Evolutionary conservation across 1,139 yeast species (phyloP).

Genomic region (Blastobotrys malaysiensis): DNA sequence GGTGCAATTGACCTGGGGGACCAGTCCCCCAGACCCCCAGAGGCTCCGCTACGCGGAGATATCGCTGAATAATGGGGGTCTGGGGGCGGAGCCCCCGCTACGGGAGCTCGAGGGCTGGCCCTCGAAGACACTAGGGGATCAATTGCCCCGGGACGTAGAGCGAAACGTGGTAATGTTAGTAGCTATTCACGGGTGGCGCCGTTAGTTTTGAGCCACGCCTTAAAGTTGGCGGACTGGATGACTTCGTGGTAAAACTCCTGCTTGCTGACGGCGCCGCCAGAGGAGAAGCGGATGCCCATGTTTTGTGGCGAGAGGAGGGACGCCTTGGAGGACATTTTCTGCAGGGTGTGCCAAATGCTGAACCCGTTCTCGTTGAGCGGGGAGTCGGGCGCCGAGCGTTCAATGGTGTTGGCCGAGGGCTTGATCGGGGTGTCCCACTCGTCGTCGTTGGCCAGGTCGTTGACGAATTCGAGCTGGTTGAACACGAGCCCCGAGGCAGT

Average conservation of each 20-base stretch:
- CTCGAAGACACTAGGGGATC: too few species aligned
- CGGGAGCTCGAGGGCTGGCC: too few species aligned
- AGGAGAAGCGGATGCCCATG: constrained; percentile 9
- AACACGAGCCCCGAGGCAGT: constrained; percentile 9
- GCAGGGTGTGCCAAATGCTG: constrained; percentile 10
- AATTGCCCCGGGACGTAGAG: too few species aligned
- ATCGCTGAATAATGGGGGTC: not conserved
- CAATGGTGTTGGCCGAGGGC: not conserved
- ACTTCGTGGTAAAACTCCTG: constrained; percentile 17
- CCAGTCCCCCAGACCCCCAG: not conserved
- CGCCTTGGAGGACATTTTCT: constrained; percentile 8
- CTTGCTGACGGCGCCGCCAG: constrained; percentile 7
- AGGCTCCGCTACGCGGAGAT: not conserved
- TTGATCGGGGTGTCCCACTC: constrained; percentile 8
- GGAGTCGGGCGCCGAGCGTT: not conserved
- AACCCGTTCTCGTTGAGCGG: not conserved
- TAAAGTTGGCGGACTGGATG: constrained; percentile 13
- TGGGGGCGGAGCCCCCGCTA: too few species aligned
- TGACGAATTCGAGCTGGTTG: constrained; percentile 12
- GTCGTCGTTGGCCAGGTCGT: constrained; percentile 7
- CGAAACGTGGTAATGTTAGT: not conserved
- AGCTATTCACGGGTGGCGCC: constrained; percentile 4
- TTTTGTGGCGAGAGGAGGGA: constrained; percentile 8
- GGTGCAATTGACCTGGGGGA: not conserved
- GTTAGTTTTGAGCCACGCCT: constrained; percentile 17